Percentiles rank a stretch among this genome's conserved stretches.
phyloP scores from a whole-genome alignment of 2,329 filamentous ascomycete genomes.

The Passalora sequoiae region DNA sequence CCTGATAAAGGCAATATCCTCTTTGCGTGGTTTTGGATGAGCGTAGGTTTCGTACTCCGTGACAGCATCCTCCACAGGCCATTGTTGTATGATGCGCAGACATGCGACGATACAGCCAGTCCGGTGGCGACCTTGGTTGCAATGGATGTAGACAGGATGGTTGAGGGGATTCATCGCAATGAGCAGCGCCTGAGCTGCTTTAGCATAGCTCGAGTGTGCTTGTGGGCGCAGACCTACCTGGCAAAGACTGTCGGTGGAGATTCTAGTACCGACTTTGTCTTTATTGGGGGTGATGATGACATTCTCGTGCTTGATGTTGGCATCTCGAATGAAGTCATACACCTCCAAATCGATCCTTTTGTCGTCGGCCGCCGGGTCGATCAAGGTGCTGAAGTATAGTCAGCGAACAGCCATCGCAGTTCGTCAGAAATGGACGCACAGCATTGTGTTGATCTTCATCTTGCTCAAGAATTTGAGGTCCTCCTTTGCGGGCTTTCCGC shows the following conservation, averaged over 20 bases:
- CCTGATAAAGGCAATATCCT: constrained; percentile 44
- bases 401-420: constrained; percentile 30
- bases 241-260: constrained; percentile 62
- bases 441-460: constrained; percentile 70
- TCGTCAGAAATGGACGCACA: constrained; percentile 56
- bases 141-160: constrained; percentile 80
- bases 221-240: constrained; percentile 33
- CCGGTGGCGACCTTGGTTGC: constrained; percentile 90
- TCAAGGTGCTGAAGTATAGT: constrained; percentile 42
- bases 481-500: constrained; percentile 67
- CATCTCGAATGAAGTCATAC: constrained; percentile 56
- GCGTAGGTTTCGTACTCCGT: constrained; percentile 68
- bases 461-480: constrained; percentile 66
- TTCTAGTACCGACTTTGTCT: constrained; percentile 55
- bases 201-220: not conserved
- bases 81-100: constrained; percentile 67
- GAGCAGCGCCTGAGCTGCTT: constrained; percentile 54
- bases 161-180: constrained; percentile 67
- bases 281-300: constrained; percentile 87
- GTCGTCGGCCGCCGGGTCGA: constrained; percentile 32
- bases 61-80: constrained; percentile 58
- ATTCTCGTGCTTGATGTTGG: constrained; percentile 66
- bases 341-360: constrained; percentile 5
- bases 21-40: constrained; percentile 45
- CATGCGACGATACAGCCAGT: constrained; percentile 85